Evolutionary conservation across 805 yeast genomes (phyloP).

Genomic region (Allodekkera sacchari): DNA sequence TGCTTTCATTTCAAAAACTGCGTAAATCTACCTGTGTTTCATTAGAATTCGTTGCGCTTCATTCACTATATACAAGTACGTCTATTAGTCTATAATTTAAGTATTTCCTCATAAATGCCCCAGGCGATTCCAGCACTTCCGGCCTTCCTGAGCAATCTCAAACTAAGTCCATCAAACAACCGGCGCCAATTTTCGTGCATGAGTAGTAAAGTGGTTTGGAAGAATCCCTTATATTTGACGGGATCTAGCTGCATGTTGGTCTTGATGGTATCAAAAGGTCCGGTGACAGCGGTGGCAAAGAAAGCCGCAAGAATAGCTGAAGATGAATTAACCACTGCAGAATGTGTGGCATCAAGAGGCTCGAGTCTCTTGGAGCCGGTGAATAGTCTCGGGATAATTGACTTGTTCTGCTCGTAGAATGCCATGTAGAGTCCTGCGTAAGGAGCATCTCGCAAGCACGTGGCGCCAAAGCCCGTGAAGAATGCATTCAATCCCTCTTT

Average conservation of each 20-base stretch:
- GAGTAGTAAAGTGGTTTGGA: conserved; percentile 31
- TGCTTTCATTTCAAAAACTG: too few species aligned
- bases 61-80: neutral
- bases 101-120: conserved; percentile 91
- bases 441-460: conserved; percentile 87
- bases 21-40: too few species aligned
- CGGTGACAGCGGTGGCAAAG: conserved; percentile 76
- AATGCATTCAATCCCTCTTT: conserved; percentile 58
- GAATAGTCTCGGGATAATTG: conserved; percentile 36
- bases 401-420: conserved; percentile 72
- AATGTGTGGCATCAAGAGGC: conserved; percentile 14
- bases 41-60: neutral
- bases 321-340: conserved; percentile 53
- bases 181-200: conserved; percentile 41
- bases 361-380: conserved; percentile 9
- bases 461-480: conserved; percentile 82
- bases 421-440: conserved; percentile 90
- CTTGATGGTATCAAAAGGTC: conserved; percentile 91
- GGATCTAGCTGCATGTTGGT: conserved; percentile 82
- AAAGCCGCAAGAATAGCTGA: conserved; percentile 79
- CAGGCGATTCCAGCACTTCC: conserved; percentile 92
- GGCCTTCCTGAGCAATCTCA: conserved; percentile 79
- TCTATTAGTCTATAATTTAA: conserved; percentile 28
- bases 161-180: conserved; percentile 75
- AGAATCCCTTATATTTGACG: conserved; percentile 31